Conservation (phyloP, 176 grass and related monocot genomes). For the Chloris gayana region DNA sequence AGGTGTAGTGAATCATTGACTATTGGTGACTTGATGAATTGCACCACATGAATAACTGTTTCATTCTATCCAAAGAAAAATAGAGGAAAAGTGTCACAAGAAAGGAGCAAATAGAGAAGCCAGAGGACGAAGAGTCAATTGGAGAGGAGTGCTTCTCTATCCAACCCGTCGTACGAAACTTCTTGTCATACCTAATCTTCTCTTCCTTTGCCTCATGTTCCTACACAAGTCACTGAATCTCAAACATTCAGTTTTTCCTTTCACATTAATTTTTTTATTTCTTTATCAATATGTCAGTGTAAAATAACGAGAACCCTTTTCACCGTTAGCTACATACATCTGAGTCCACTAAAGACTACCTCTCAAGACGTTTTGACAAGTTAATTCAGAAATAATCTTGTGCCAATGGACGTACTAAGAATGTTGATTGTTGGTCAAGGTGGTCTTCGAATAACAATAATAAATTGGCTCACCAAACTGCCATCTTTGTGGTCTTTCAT, state of each 20-base stretch:
- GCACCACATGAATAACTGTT: slow-evolving; percentile 12
- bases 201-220: not conserved
- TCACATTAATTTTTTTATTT: not conserved
- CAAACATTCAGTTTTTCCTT: slow-evolving; percentile 23
- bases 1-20: not conserved
- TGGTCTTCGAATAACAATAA: slow-evolving; percentile 37
- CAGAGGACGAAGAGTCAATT: slow-evolving; percentile 29
- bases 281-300: slow-evolving; percentile 16
- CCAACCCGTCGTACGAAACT: slow-evolving; percentile 32
- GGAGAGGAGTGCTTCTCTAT: slow-evolving; percentile 58
- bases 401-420: slow-evolving; percentile 37
- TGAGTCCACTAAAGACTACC: slow-evolving; percentile 6
- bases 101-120: slow-evolving; percentile 4
- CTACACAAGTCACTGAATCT: not conserved
- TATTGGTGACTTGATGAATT: slow-evolving; percentile 33
- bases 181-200: slow-evolving; percentile 28
- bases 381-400: slow-evolving; percentile 50
- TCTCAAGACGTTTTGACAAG: slow-evolving; percentile 37
- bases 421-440: slow-evolving; percentile 32
- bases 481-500: not conserved
- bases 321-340: slow-evolving; percentile 10
- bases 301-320: not conserved
- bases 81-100: slow-evolving; percentile 36
- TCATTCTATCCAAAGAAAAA: not conserved
- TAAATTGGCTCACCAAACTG: not conserved